Percentiles rank a stretch among this genome's conserved stretches.
These are phyloP conservation scores for Stevia rebaudiana DNA, from an alignment of 140 eudicot species.

Conservation along the genomic window DNA sequence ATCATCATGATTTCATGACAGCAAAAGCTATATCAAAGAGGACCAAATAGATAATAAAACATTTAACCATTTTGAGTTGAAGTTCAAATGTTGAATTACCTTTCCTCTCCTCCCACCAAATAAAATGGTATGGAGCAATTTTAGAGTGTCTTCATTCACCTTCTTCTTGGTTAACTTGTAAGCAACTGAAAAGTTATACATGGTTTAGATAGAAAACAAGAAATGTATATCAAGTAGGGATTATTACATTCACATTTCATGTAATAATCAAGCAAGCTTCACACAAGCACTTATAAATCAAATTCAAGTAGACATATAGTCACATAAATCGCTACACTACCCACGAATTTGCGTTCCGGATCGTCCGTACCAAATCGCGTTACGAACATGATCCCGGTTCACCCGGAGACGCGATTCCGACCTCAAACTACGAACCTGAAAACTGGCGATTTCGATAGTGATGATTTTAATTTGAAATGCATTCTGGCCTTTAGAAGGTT, in stretches of 20 bases:
- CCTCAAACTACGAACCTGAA: too few relatives aligned
- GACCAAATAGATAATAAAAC: background rate
- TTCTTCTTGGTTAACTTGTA: conserved; percentile 77
- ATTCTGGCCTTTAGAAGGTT: too few relatives aligned
- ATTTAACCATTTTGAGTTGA: conserved; percentile 11
- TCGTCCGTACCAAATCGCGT: too few relatives aligned
- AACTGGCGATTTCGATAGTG: too few relatives aligned
- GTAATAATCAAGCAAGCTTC: background rate
- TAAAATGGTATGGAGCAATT: conserved; percentile 65
- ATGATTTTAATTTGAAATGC: too few relatives aligned
- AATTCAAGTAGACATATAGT: too few relatives aligned
- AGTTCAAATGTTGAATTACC: conserved; percentile 42
- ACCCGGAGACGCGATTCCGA: too few relatives aligned
- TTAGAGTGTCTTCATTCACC: conserved; percentile 57
- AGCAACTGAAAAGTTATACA: conserved; percentile 54
- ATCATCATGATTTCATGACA: conserved; percentile 1
- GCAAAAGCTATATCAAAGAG: background rate
- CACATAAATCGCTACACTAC: too few relatives aligned
- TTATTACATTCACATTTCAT: background rate
- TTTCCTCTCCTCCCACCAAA: conserved; percentile 94
- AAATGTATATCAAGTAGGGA: conserved; percentile 13
- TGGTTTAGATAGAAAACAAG: conserved; percentile 7
- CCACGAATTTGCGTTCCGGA: too few relatives aligned
- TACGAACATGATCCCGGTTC: too few relatives aligned
- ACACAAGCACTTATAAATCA: background rate